Evolutionary conservation across 1,284 basidiomycete species (phyloP).

Genomic region (Cryptococcus sp.): DNA sequence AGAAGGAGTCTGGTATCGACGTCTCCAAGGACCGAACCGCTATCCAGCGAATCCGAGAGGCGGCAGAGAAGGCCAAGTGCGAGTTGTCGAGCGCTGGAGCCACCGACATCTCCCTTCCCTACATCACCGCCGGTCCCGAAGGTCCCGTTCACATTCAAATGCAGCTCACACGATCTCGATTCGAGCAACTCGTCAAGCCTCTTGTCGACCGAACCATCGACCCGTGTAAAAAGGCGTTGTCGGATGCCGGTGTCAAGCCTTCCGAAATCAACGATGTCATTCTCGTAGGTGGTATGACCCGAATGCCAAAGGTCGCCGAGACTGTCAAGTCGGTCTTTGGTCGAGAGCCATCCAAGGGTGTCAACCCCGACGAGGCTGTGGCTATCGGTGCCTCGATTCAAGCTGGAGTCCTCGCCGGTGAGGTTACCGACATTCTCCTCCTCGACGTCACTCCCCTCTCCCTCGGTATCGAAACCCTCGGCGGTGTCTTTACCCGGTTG

Average conservation of each 20-base stretch:
- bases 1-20: constrained; percentile 83
- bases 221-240: constrained; percentile 95
- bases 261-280: constrained; percentile 94
- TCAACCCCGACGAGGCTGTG: constrained; percentile 94
- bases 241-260: constrained; percentile 86
- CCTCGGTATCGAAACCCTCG: constrained; percentile 84
- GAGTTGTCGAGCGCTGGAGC: constrained; percentile 89
- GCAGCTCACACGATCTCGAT: constrained; percentile 80
- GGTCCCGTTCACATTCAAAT: constrained; percentile 96
- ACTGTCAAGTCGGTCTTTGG: constrained; percentile 91
- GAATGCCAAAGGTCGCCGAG: constrained; percentile 92
- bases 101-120: constrained; percentile 94
- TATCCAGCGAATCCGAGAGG: constrained; percentile 98
- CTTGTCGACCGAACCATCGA: constrained; percentile 87
- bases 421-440: constrained; percentile 92
- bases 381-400: constrained; percentile 90
- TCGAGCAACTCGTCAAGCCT: constrained; percentile 76
- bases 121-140: constrained; percentile 90
- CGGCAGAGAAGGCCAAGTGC: constrained; percentile 98
- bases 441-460: constrained; percentile 83
- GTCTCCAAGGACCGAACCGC: constrained; percentile 86
- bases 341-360: constrained; percentile 93
- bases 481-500: constrained; percentile 92
- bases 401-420: constrained; percentile 91
- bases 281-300: constrained; percentile 95